Conservation (phyloP, 768 basidiomycete species). For the Holtermannia corniformis region DNA sequence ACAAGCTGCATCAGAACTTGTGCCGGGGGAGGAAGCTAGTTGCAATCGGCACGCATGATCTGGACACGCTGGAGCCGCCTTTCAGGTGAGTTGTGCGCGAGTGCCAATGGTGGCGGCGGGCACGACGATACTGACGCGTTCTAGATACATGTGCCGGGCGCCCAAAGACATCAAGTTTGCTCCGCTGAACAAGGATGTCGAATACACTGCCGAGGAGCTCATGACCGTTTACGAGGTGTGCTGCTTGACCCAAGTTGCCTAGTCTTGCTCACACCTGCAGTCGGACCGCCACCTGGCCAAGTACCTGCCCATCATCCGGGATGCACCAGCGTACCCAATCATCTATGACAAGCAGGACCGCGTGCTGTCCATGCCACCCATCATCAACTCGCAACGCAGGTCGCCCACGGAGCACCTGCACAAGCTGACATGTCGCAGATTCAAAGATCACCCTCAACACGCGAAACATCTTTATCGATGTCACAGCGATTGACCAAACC, state of each 20-base stretch:
- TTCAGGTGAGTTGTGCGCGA: conserved; percentile 62
- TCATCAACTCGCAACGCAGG: conserved; percentile 46
- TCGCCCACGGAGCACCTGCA: neutral
- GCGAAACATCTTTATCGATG: conserved; percentile 88
- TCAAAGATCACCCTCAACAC: conserved; percentile 95
- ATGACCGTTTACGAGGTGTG: conserved; percentile 89
- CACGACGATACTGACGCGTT: conserved; percentile 40
- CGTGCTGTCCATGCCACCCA: conserved; percentile 94
- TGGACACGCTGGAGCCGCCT: conserved; percentile 76
- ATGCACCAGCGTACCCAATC: conserved; percentile 92
- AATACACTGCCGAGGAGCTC: conserved; percentile 76
- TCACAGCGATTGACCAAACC: conserved; percentile 92
- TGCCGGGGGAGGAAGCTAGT: conserved; percentile 82
- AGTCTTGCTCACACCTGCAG: conserved; percentile 43
- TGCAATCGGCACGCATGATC: conserved; percentile 93
- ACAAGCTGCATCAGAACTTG: conserved; percentile 95
- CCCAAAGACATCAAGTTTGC: conserved; percentile 86
- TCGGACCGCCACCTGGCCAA: conserved; percentile 80
- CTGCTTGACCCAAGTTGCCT: neutral
- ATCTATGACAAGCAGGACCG: conserved; percentile 83
- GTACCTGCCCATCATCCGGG: conserved; percentile 86
- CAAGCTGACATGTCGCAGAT: conserved; percentile 40
- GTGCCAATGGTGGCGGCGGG: neutral
- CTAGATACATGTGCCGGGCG: conserved; percentile 38
- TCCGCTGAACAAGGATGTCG: conserved; percentile 69